Conservation (phyloP, 495 filamentous ascomycete species). For the Neurospora sp. region DNA sequence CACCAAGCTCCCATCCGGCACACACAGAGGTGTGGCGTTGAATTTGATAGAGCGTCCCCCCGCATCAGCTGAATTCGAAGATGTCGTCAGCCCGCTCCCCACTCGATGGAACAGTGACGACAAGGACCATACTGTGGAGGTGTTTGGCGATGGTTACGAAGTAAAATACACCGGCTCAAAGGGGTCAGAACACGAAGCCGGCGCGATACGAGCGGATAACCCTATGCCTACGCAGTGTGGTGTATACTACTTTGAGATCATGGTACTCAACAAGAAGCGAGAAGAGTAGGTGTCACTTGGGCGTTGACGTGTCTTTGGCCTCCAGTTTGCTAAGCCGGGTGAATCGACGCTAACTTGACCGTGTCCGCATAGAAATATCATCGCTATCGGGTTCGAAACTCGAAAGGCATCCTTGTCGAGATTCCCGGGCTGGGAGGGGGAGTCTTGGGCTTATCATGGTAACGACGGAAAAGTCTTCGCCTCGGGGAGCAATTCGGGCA, state of each 20-base stretch:
- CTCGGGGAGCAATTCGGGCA: slow-evolving; percentile 59
- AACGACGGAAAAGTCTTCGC: slow-evolving; percentile 88
- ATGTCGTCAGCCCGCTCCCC: slow-evolving; percentile 57
- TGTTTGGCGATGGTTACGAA: slow-evolving; percentile 64
- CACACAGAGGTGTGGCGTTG: slow-evolving; percentile 50
- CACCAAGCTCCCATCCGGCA: slow-evolving; percentile 42
- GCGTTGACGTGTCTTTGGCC: neutral
- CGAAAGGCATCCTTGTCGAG: slow-evolving; percentile 65
- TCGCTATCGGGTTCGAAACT: slow-evolving; percentile 81
- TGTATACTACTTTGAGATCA: slow-evolving; percentile 94
- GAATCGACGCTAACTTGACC: slow-evolving; percentile 4
- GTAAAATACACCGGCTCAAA: slow-evolving; percentile 53
- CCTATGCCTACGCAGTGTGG: slow-evolving; percentile 87
- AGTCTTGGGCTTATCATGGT: slow-evolving; percentile 96
- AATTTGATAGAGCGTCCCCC: neutral
- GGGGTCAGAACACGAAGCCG: slow-evolving; percentile 63
- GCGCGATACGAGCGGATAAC: slow-evolving; percentile 73
- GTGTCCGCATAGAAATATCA: slow-evolving; percentile 46
- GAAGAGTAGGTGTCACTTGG: slow-evolving; percentile 61
- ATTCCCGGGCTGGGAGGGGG: slow-evolving; percentile 88
- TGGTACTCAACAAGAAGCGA: slow-evolving; percentile 71
- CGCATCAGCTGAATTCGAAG: slow-evolving; percentile 21
- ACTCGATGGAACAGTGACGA: slow-evolving; percentile 74
- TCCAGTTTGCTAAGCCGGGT: neutral
- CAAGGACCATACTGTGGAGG: slow-evolving; percentile 61